Evolutionary conservation across 257 asterid species (phyloP).

Genomic region (Jaltomata sinuosa): DNA sequence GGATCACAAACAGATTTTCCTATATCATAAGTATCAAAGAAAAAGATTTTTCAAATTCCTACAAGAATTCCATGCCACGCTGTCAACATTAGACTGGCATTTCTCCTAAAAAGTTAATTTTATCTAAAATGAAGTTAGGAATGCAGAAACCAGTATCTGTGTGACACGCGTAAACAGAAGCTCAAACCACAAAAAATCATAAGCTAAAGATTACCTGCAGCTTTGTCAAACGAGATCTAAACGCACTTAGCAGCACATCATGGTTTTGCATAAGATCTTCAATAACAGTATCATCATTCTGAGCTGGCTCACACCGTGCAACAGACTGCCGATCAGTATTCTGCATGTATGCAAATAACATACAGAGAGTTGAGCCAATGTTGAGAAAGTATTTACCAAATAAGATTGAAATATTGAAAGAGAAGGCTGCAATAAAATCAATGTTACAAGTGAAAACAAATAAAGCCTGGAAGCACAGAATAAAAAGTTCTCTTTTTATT

Average conservation of each 20-base stretch:
- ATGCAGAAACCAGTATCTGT: neutral
- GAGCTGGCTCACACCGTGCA: constrained; percentile 26
- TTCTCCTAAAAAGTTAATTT: neutral
- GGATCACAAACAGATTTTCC: neutral
- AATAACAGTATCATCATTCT: constrained; percentile 34
- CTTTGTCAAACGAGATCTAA: constrained; percentile 82
- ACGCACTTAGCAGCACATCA: constrained; percentile 66
- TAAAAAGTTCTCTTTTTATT: neutral
- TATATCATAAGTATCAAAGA: neutral
- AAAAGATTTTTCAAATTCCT: neutral
- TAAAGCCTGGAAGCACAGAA: neutral
- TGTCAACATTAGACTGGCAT: neutral
- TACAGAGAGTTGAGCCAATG: neutral
- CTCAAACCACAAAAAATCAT: neutral
- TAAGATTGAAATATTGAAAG: neutral
- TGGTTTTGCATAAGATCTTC: constrained; percentile 72
- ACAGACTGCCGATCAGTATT: constrained; percentile 16
- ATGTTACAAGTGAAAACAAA: neutral
- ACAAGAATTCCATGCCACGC: neutral
- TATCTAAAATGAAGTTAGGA: neutral
- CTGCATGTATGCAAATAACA: constrained; percentile 14
- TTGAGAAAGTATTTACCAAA: neutral
- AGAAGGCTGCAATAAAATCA: neutral
- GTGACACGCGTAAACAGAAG: neutral
- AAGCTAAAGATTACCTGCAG: constrained; percentile 51